phyloP scores from a whole-genome alignment of 305 asterid species.

The Rubia tinctorum region DNA sequence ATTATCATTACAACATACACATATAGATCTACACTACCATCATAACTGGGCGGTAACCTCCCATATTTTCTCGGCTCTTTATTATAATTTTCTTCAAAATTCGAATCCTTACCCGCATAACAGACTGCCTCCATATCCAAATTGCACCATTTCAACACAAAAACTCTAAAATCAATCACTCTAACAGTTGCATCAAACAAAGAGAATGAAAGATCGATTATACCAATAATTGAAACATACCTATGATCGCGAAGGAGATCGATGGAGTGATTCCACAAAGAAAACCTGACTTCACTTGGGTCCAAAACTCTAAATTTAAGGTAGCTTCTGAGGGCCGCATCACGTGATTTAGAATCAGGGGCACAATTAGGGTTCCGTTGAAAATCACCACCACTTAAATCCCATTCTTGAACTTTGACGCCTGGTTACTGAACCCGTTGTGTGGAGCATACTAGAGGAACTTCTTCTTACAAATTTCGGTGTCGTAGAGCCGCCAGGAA shows the following conservation, averaged over 20 bases:
- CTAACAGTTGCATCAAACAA: conserved; percentile 47
- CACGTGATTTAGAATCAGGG: conserved; percentile 91
- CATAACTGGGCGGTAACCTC: conserved; percentile 56
- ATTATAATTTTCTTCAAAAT: conserved; percentile 13
- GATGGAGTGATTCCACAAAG: conserved; percentile 81
- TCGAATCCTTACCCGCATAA: neutral
- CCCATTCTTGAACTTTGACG: conserved; percentile 18
- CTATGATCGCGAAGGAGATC: conserved; percentile 63
- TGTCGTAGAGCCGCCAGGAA: no score
- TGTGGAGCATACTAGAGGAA: no score
- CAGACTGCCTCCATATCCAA: conserved; percentile 50
- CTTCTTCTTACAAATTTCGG: no score
- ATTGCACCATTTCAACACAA: conserved; percentile 68
- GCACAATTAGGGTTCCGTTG: conserved; percentile 82
- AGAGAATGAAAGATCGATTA: conserved; percentile 63
- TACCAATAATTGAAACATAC: conserved; percentile 76
- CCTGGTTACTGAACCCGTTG: no score
- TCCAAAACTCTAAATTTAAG: conserved; percentile 89
- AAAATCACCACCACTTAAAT: conserved; percentile 66
- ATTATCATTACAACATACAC: conserved; percentile 64
- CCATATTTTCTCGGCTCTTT: conserved; percentile 65
- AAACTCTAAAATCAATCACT: conserved; percentile 70
- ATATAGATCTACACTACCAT: conserved; percentile 46
- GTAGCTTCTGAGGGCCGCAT: conserved; percentile 88
- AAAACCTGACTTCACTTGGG: conserved; percentile 65